Evolutionary conservation across 2,329 filamentous ascomycete genomes (phyloP), one percentile per base, ranked within the genome.

Genomic region (Eutypella sp.): DNA sequence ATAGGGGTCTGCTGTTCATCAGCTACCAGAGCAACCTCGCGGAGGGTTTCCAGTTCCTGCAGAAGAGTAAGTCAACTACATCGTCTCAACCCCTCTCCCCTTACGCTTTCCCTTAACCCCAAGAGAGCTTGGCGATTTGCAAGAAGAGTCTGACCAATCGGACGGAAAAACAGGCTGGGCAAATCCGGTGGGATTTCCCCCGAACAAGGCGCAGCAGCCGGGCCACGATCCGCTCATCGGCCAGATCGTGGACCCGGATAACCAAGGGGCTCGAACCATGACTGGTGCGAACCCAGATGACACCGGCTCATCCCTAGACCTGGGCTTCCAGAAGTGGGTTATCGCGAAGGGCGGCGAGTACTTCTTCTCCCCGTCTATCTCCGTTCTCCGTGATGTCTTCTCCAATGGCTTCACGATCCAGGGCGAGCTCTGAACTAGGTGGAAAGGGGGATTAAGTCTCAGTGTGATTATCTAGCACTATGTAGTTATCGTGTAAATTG

Each of bases 1-100:
- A 71, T n/a, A 66, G 72, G 9, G 72, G 72, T 0, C 57, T 75
- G 9, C 56, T 73, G 15, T 75, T 74, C 45, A 60, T 60, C 4
- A 72, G 68, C 51, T 75, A 74, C 47, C 71, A 74, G 53, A 68
- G 66, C 48, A 62, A 65, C 39, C 60, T 74, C 19, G 47, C 44
- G 6, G 57, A 67, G 24, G 70, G 71, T 0, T 72, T 73, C 50
- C 55, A 62, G 10, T 70, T 70, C 50, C 51, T 69, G 22, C 67
- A 69, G 48, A 44, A 63, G 39, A 52, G 63, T 66, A 51, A 52
- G 61, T 49, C 20, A 1, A 18, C 16, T 19, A 8, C 16, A 2
- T 9, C 15, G 5, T 24, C 8, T 13, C n/a, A 40, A 48, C 39
- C 24, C 36, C 27, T 7, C 5, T 25, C 13, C 11, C 18, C 6